phyloP scores from a whole-genome alignment of 345 rosid genomes.

The Salix suchowensis region DNA sequence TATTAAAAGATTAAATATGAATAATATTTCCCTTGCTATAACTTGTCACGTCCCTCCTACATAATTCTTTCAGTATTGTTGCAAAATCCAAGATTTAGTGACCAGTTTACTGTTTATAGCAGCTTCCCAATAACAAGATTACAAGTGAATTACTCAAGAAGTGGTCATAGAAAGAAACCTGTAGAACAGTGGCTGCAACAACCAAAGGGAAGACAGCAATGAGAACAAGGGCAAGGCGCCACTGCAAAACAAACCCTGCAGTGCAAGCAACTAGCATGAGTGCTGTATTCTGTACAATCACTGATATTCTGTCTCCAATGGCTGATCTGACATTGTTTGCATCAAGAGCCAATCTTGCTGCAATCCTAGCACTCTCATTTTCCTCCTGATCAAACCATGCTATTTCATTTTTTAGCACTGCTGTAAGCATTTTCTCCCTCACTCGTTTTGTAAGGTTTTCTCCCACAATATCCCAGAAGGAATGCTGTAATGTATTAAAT shows the following conservation, averaged over 20 bases:
- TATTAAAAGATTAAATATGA: neutral
- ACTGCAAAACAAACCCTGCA: slow-evolving; percentile 90
- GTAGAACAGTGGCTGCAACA: slow-evolving; percentile 97
- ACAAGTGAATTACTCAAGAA: neutral
- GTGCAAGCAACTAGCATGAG: slow-evolving; percentile 96
- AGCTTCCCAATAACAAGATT: neutral
- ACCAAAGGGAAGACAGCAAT: slow-evolving; percentile 92
- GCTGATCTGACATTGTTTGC: slow-evolving; percentile 98
- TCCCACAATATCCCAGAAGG: slow-evolving; percentile 95
- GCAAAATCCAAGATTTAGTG: neutral
- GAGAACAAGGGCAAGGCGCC: slow-evolving; percentile 98
- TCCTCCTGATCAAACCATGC: slow-evolving; percentile 99
- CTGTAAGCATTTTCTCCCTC: slow-evolving; percentile 83
- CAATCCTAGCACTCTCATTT: slow-evolving; percentile 86
- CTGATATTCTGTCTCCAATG: slow-evolving; percentile 90
- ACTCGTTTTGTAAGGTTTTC: slow-evolving; percentile 96
- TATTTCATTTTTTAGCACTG: slow-evolving; percentile 88
- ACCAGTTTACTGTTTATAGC: neutral
- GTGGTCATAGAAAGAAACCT: slow-evolving; percentile 44
- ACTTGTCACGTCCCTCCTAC: neutral
- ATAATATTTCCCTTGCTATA: neutral
- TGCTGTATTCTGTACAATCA: slow-evolving; percentile 94
- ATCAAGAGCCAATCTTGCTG: slow-evolving; percentile 89
- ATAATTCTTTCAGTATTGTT: neutral
- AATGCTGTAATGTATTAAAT: slow-evolving; percentile 93